Percentiles rank a stretch among this genome's conserved stretches.
phyloP scores from a whole-genome alignment of 2,329 filamentous ascomycete species.

The Diplodia scrobiculata region DNA sequence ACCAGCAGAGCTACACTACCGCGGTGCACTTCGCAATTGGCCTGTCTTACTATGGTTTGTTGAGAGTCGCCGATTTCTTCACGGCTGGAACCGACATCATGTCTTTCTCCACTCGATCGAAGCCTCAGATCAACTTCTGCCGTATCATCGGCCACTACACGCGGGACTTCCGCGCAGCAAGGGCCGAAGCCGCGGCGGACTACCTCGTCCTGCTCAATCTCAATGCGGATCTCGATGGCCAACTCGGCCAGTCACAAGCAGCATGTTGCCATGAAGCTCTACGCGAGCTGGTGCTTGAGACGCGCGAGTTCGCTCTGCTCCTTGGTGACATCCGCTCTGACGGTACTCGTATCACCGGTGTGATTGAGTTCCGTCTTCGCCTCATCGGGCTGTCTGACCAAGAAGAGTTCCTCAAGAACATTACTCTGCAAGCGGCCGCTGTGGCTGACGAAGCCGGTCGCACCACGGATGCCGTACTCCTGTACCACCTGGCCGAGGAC shows the following conservation, averaged over 20 bases:
- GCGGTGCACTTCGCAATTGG: constrained; percentile 93
- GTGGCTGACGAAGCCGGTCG: constrained; percentile 93
- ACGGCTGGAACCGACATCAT: constrained; percentile 65
- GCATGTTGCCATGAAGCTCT: constrained; percentile 88
- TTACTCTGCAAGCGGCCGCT: constrained; percentile 87
- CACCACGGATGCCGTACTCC: constrained; percentile 86
- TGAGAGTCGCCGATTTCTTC: constrained; percentile 81
- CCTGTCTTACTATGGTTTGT: constrained; percentile 82
- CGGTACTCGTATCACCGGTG: constrained; percentile 79
- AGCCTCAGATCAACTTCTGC: constrained; percentile 89
- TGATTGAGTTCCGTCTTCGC: constrained; percentile 80
- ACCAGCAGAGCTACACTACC: constrained; percentile 86
- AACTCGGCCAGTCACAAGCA: constrained; percentile 73
- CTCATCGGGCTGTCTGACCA: constrained; percentile 80
- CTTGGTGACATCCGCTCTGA: constrained; percentile 88
- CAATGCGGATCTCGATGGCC: constrained; percentile 77
- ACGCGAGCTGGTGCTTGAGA: constrained; percentile 93
- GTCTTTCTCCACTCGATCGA: constrained; percentile 66
- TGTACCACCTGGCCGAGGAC: constrained; percentile 93
- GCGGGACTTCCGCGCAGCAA: constrained; percentile 87
- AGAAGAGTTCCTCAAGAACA: constrained; percentile 83
- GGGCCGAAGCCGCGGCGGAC: constrained; percentile 86
- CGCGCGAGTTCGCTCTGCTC: constrained; percentile 89
- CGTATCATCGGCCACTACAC: constrained; percentile 95
- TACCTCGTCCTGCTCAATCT: constrained; percentile 91